Base-by-base conservation (phyloP, 192 early-diverging fungal genomes). In the Linnemannia exigua region DNA sequence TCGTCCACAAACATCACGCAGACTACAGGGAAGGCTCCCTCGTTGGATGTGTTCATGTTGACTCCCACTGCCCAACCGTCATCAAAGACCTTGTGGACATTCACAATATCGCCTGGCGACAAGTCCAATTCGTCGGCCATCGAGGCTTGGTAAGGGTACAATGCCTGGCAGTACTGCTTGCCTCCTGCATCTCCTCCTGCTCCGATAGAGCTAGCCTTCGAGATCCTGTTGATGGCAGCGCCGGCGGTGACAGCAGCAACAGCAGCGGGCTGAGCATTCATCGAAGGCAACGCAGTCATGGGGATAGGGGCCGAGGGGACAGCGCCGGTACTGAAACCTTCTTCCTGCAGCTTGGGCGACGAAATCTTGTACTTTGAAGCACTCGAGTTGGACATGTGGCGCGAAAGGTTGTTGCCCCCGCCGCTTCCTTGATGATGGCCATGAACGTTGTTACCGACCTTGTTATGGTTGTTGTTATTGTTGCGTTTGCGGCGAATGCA, bases 41-140 rank as follows among this genome's bases (percentile, higher is more conserved):
- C 92, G 63, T 88, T 54, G 0, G 92, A 90, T 9, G 95, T 94
- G 51, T 89, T 92, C 76, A 93, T 81, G 88, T 97, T 97, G 73
- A 93, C 88, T 47, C 97, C 97, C 5, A 97, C 89, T 28, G 95
- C 96, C 97, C 97, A 98, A 4, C 97, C 97, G 82, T 98, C 97
- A 81, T 97, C 96, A 89, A 97, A 98, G 52, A 90, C 90, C 80
- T 91, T 86, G 28, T 92, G 90, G 35, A 97, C 71, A 37, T 91
- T 92, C 12, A 97, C 93, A 72, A 93, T 90, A 75, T 97, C 96
- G 61, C 93, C 95, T 15, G 82, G 74, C 28, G 89, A 82, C 28
- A 97, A 84, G 50, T 90, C 90, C 47, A 97, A 89, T 88, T 97
- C 96, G 89, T 97, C 96, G 14, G 91, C 90, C 72, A 95, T 89